Base-by-base conservation (phyloP, 1,139 yeast species). In the Saccharomyces hybrid region DNA sequence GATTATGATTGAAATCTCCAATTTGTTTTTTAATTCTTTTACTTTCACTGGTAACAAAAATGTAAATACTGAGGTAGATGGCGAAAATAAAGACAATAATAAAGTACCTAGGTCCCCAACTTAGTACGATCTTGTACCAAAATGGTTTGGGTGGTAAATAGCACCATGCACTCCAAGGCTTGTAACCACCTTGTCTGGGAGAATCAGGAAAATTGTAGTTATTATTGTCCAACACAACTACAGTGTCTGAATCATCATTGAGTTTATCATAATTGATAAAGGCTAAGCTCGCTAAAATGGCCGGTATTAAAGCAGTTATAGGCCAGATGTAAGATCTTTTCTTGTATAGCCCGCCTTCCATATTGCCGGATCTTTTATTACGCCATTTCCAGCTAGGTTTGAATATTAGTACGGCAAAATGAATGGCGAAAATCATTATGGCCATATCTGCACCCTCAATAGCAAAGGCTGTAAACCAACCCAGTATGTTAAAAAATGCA, bases 361-460 rank as follows among this genome's bases (percentile, higher is more conserved):
- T 70, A 52, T 75, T 74, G 23, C 71, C 70, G 11, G 75, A 71
- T 47, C 66, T 68, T 48, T 72, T 67, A 62, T 74, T 71, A 34
- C 74, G 73, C 63, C 79, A 78, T 57, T 75, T 78, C 56, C 77
- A 75, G 51, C 77, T 75, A 0, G 95, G 89, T 58, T 75, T 75
- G 69, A 88, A 88, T 16, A 90, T 85, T 32, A 89, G 73, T 48
- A 90, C 70, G 46, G 84, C 89, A 6, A 93, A 86, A 69, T 90
- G 97, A 23, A 89, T 70, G 1, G 97, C 96, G 71, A 90, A 86
- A 34, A 88, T 79, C 49, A 89, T 73, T 51, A 90, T 90, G 27
- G 95, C 95, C 48, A 88, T 70, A 71, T 90, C 97, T 2, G 95
- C 90, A 14, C 96, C 96, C 69, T 89, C 96, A 30, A 88, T 86